Evolutionary conservation across 108 stramenopile species (phyloP), one percentile per base, ranked within the genome.

Genomic region (Nitzschia inconspicua): DNA sequence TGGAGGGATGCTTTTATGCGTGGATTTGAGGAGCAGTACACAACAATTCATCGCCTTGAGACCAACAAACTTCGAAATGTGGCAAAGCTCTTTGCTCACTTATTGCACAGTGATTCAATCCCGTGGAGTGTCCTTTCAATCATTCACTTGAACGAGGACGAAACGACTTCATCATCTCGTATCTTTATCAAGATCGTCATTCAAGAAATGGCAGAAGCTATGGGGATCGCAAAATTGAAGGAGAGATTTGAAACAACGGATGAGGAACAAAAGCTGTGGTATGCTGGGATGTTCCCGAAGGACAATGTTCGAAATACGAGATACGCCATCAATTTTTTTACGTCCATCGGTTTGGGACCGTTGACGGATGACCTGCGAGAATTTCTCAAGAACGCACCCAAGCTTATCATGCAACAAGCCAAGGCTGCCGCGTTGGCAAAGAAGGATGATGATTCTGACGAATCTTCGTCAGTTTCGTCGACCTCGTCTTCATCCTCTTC

Each of bases 291-390:
- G 91, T 98, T 99, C 59, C 97, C 98, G 2, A 84, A 77, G 50
- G 97, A 95, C 57, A 91, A 96, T 58, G 86, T 96, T 6, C 87
- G 95, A 27, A 95, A 97, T 62, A 97, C 97, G 29, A 86, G 97
- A 2, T 99, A 97, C 61, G 95, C 96, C 25, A 98, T 99, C 80
- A 98, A 98, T 60, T 99, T 98, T 79, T 99, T 97, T 77, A 99
- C 98, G 9, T 86, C 79, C 25, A 98, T 98, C 62, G 99, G 99
- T 10, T 76, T 99, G 11, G 99, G 99, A 10, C 95, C 95, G 6
- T 82, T 99, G 34, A 99, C 99, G 11, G 99, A 99, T 70, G 96
- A 81, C 7, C 79, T 98, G 56, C 83, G 99, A 23, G 85, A 90
- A 49, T 95, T 89, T 72, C 77, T 98, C 44, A 95, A 94, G 79